Percentiles rank a stretch among this genome's conserved stretches.
These are phyloP conservation scores for Ceratocystis harringtonii DNA, from an alignment of 2,329 filamentous ascomycete genomes.

Conservation along the genomic window DNA sequence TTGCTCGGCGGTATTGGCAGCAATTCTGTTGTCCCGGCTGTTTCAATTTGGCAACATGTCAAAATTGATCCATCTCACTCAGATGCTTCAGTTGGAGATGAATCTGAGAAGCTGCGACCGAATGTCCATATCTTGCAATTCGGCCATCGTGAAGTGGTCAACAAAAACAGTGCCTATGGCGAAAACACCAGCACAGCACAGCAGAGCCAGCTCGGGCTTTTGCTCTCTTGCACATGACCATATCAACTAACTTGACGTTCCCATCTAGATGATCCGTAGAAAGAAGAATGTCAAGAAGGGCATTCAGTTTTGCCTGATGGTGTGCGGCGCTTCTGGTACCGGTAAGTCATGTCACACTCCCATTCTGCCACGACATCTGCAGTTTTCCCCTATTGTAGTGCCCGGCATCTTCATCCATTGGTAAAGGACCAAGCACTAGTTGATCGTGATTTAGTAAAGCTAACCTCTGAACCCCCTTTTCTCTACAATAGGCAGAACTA, in stretches of 20 bases:
- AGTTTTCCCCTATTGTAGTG: background rate
- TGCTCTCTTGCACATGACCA: slow-evolving; percentile 13
- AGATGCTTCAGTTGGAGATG: background rate
- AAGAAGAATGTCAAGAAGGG: slow-evolving; percentile 99
- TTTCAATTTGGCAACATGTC: background rate
- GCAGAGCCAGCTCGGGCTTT: slow-evolving; percentile 3
- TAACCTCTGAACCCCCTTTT: slow-evolving; percentile 9
- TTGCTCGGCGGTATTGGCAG: background rate
- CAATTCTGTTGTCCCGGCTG: background rate
- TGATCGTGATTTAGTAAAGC: background rate
- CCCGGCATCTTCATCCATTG: too few species aligned
- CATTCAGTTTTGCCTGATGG: slow-evolving; percentile 99
- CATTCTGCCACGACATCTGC: slow-evolving; percentile 10
- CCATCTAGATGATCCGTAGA: slow-evolving; percentile 74
- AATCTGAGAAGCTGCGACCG: too few species aligned
- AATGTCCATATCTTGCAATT: background rate
- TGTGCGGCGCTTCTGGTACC: slow-evolving; percentile 96
- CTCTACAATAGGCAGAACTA: slow-evolving; percentile 61
- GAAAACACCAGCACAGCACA: slow-evolving; percentile 5
- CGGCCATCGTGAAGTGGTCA: background rate
- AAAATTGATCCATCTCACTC: background rate
- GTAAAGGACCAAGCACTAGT: too few species aligned
- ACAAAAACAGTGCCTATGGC: background rate
- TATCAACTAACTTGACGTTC: slow-evolving; percentile 21
- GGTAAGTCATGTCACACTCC: slow-evolving; percentile 42